A percentile compares a stretch with the other conserved stretches of the same genome.
phyloP scores from a whole-genome alignment of 2,329 filamentous ascomycete genomes.

The Colletotrichum magnum region DNA sequence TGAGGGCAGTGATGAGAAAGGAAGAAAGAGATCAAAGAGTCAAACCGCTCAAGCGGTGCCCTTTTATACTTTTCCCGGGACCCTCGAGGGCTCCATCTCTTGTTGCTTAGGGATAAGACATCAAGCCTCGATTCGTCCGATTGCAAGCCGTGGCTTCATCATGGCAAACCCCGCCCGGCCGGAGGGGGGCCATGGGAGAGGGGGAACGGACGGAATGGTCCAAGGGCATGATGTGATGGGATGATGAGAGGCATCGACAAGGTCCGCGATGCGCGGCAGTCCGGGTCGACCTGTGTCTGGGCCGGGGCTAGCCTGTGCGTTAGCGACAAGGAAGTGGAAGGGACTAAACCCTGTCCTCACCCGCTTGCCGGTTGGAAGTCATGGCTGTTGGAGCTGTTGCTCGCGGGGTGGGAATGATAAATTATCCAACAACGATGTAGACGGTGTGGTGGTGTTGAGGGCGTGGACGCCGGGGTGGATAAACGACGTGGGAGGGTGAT shows the following conservation, averaged over 20 bases:
- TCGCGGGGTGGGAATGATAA: constrained; percentile 21
- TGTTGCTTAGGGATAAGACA: constrained; percentile 57
- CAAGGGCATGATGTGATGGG: constrained; percentile 54
- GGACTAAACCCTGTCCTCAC: constrained; percentile 38
- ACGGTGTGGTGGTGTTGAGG: constrained; percentile 24
- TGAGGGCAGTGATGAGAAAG: constrained; percentile 57
- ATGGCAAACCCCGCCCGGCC: constrained; percentile 57
- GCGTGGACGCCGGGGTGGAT: constrained; percentile 29
- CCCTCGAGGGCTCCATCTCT: constrained; percentile 51
- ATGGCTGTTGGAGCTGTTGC: neutral
- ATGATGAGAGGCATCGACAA: constrained; percentile 42
- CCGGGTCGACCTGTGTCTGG: constrained; percentile 44
- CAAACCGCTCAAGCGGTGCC: constrained; percentile 63
- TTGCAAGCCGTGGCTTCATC: constrained; percentile 43
- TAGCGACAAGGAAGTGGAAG: constrained; percentile 34
- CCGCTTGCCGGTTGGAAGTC: constrained; percentile 16
- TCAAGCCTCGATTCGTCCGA: constrained; percentile 60
- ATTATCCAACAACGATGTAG: constrained; percentile 14
- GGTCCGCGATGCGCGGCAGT: constrained; percentile 37
- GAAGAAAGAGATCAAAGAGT: constrained; percentile 64
- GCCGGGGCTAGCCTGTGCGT: constrained; percentile 38
- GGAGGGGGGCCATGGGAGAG: constrained; percentile 36
- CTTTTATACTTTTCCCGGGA: constrained; percentile 74
- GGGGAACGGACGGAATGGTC: constrained; percentile 44
- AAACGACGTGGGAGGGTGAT: constrained; percentile 44